phyloP scores from a whole-genome alignment of 495 filamentous ascomycete genomes.

The Neurospora hispaniola region DNA sequence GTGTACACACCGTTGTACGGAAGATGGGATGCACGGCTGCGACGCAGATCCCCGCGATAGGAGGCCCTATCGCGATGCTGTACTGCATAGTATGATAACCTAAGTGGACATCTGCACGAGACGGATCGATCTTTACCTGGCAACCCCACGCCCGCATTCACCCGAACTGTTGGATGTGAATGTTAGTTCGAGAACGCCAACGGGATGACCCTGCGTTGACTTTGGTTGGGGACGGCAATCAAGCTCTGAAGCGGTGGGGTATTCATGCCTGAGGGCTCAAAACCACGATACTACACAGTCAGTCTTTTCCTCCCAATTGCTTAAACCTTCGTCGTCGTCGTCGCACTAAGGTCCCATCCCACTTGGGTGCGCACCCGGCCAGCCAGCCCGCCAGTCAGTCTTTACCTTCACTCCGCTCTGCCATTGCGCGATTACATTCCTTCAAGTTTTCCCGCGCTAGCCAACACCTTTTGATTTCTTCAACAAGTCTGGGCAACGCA shows the following conservation, averaged over 20 bases:
- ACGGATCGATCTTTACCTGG: neutral
- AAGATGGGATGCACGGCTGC: neutral
- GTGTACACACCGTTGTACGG: neutral
- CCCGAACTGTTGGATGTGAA: neutral
- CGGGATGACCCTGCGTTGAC: neutral
- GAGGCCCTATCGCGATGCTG: neutral
- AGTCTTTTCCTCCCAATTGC: neutral
- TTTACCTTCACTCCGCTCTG: neutral
- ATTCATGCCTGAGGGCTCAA: neutral
- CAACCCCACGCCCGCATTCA: neutral
- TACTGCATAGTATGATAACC: neutral
- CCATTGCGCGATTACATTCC: neutral
- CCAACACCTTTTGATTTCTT: neutral
- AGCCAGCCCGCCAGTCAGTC: neutral
- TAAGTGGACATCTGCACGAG: neutral
- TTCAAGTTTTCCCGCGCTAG: neutral
- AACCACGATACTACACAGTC: neutral
- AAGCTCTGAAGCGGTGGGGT: neutral
- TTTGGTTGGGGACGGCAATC: neutral
- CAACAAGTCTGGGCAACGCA: neutral
- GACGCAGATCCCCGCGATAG: neutral
- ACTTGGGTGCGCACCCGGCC: neutral
- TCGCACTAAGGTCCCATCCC: neutral
- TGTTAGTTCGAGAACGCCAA: neutral
- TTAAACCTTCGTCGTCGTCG: neutral